These are phyloP conservation scores for Vitellaria paradoxa DNA, from an alignment of 179 eudicot species.

Conservation along the genomic window DNA sequence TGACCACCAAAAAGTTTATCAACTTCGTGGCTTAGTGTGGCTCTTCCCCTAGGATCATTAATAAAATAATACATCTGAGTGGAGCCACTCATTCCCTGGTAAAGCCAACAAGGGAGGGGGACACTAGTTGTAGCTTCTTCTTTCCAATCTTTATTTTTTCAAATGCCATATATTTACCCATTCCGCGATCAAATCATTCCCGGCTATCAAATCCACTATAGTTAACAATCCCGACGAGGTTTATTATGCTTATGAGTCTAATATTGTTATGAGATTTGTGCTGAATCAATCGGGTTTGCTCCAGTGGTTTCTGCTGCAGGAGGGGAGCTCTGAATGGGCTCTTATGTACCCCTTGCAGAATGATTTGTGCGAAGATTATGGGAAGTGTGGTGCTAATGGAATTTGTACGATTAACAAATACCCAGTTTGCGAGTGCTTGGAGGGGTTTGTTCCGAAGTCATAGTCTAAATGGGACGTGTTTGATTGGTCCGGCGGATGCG, in stretches of 20 bases:
- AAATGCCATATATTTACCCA: background rate
- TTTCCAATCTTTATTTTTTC: no score
- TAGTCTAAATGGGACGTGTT: constrained; percentile 7
- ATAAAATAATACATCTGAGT: no score
- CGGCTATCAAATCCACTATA: background rate
- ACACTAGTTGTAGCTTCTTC: no score
- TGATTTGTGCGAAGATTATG: constrained; percentile 16
- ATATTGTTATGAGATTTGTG: background rate
- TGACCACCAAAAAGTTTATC: no score
- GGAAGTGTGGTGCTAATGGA: constrained; percentile 4
- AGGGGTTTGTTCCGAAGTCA: constrained; percentile 15
- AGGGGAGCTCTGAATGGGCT: constrained; percentile 10
- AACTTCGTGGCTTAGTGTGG: no score
- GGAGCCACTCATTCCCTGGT: no score
- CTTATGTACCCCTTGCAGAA: background rate
- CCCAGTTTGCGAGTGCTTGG: no score
- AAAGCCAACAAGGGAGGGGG: no score
- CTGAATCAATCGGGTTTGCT: background rate
- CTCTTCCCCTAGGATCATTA: no score
- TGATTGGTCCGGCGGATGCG: background rate
- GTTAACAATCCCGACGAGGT: background rate
- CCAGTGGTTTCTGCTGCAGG: background rate
- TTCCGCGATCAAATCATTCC: no score
- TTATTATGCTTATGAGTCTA: background rate
- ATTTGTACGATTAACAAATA: no score